Conservation (phyloP, 176 grass and related monocot genomes). For the Oryza coarctata region DNA sequence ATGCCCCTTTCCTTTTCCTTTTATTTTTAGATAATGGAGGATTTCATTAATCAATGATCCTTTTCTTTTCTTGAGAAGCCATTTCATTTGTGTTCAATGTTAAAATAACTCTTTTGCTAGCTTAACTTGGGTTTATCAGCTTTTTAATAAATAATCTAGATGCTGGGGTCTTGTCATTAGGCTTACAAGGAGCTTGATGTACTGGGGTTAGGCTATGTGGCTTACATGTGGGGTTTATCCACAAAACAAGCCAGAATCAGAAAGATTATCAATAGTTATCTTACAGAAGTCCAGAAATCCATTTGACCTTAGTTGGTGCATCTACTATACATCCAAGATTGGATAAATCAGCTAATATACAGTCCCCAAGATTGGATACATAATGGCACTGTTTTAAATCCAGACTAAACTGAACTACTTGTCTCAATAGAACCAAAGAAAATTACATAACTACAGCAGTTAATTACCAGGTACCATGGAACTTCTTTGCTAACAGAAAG, state of each 20-base stretch:
- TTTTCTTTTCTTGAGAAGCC: not conserved
- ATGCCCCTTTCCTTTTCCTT: not conserved
- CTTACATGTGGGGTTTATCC: not conserved
- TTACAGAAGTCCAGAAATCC: not conserved
- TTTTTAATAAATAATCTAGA: not conserved
- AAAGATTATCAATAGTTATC: not conserved
- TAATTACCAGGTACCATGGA: constrained; percentile 95
- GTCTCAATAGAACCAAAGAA: constrained; percentile 17
- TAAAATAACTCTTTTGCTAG: not conserved
- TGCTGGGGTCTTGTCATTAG: constrained; percentile 7
- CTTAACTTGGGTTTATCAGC: constrained; percentile 14
- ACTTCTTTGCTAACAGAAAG: constrained; percentile 81
- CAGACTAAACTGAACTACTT: constrained; percentile 3
- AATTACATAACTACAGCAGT: not conserved
- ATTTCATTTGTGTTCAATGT: not conserved
- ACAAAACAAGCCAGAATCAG: constrained; percentile 2
- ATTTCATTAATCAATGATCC: no score
- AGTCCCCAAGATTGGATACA: not conserved
- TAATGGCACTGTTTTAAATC: no score
- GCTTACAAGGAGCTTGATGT: not conserved
- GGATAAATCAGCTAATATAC: not conserved
- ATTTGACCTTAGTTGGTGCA: not conserved
- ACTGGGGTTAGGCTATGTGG: not conserved
- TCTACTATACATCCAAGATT: not conserved
- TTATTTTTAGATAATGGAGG: no score